A percentile compares a stretch with the other conserved stretches of the same genome.
phyloP scores from a whole-genome alignment of 495 filamentous ascomycete genomes.

The Wilcoxina mikolae region DNA sequence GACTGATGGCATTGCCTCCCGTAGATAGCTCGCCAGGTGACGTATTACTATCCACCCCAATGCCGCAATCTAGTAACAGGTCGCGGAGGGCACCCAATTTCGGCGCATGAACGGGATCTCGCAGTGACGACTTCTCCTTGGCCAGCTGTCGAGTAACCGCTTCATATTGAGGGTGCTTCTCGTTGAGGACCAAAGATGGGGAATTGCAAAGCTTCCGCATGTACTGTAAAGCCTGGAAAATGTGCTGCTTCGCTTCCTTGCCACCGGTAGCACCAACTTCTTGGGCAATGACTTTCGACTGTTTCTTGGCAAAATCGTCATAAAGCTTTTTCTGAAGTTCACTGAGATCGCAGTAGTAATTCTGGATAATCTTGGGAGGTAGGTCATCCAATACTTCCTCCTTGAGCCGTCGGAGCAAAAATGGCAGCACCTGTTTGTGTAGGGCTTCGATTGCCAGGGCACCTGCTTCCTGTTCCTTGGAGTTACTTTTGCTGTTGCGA shows the following conservation, averaged over 20 bases:
- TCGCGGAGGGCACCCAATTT: constrained; percentile 83
- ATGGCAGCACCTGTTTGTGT: constrained; percentile 94
- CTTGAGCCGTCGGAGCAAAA: constrained; percentile 90
- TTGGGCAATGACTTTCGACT: constrained; percentile 64
- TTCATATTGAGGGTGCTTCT: constrained; percentile 77
- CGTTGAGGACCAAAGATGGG: constrained; percentile 85
- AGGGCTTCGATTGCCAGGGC: constrained; percentile 90
- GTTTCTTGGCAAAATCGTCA: constrained; percentile 87
- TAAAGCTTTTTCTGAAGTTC: constrained; percentile 89
- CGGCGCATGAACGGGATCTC: constrained; percentile 76
- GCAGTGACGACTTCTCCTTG: constrained; percentile 56
- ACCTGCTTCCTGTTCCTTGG: constrained; percentile 94
- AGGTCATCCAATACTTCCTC: constrained; percentile 94
- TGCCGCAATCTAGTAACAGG: constrained; percentile 86
- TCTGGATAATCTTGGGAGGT: constrained; percentile 95
- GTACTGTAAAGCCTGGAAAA: constrained; percentile 97
- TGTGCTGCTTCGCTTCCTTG: constrained; percentile 89
- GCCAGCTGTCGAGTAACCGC: constrained; percentile 61
- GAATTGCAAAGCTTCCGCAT: constrained; percentile 99
- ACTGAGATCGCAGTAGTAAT: constrained; percentile 98
- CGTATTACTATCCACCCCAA: constrained; percentile 49
- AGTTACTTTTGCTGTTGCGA: constrained; percentile 88
- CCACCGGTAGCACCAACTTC: constrained; percentile 57
- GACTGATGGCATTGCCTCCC: constrained; percentile 69
- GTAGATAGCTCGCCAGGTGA: constrained; percentile 44